Percentiles rank a stretch among this genome's conserved stretches.
These are phyloP conservation scores for Penicillium antarcticum DNA, from an alignment of 495 filamentous ascomycete genomes.

Conservation along the genomic window DNA sequence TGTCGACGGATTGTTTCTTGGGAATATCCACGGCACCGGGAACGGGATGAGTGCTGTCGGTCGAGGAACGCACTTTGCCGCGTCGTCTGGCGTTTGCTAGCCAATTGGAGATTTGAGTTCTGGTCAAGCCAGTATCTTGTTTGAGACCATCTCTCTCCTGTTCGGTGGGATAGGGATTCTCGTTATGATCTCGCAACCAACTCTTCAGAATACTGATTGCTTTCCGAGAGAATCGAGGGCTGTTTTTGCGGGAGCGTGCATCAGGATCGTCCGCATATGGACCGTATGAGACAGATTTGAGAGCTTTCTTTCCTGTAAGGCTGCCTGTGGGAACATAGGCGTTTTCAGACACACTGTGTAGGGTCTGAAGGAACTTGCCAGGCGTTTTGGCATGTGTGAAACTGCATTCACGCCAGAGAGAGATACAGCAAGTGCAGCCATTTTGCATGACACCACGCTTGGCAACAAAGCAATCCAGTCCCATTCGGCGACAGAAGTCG, in stretches of 20 bases:
- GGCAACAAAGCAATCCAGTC: constrained; percentile 73
- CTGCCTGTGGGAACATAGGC: constrained; percentile 33
- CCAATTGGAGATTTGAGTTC: constrained; percentile 81
- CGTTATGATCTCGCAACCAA: constrained; percentile 71
- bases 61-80: constrained; percentile 62
- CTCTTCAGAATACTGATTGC: constrained; percentile 71
- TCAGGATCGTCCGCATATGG: constrained; percentile 34
- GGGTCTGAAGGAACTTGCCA: constrained; percentile 47
- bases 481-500: constrained; percentile 64
- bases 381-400: constrained; percentile 53
- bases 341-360: constrained; percentile 51
- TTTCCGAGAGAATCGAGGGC: constrained; percentile 66
- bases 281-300: constrained; percentile 39
- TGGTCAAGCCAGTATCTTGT: constrained; percentile 66
- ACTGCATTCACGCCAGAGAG: constrained; percentile 70
- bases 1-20: constrained; percentile 36
- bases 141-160: constrained; percentile 74
- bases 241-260: constrained; percentile 50
- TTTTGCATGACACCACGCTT: constrained; percentile 63
- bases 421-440: constrained; percentile 75
- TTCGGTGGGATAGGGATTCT: constrained; percentile 79
- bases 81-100: constrained; percentile 79
- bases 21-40: constrained; percentile 68
- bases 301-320: constrained; percentile 36
- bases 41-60: constrained; percentile 56